Conservation (phyloP, 192 early-diverging fungal genomes). For the Linnemannia elongata region DNA sequence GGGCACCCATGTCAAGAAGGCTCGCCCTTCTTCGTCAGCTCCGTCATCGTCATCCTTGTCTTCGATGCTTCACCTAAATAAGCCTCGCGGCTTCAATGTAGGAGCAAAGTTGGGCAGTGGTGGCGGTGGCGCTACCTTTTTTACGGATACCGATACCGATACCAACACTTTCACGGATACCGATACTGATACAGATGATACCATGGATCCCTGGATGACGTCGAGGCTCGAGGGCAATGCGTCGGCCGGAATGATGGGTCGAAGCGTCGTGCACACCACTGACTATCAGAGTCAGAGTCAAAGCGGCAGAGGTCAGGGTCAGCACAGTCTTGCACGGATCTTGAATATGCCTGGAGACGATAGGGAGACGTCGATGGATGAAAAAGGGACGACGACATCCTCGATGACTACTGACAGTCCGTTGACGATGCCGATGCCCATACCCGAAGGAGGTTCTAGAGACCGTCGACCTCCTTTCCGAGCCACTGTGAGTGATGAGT, state of each 20-base stretch:
- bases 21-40: background rate
- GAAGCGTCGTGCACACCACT: background rate
- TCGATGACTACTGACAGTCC: background rate
- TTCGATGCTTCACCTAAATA: background rate
- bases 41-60: constrained; percentile 1
- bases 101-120: background rate
- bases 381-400: background rate
- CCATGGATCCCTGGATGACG: background rate
- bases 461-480: background rate
- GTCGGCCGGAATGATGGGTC: background rate
- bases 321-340: constrained; percentile 9
- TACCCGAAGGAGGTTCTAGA: background rate
- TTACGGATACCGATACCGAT: constrained; percentile 46
- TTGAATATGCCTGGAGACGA: constrained; percentile 27
- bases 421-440: background rate
- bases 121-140: background rate
- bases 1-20: background rate
- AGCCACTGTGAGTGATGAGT: background rate
- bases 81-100: background rate
- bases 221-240: background rate
- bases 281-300: constrained; percentile 11
- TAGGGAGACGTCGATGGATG: constrained; percentile 25
- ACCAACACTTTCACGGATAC: constrained; percentile 42
- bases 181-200: constrained; percentile 33
- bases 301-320: constrained; percentile 16